Evolutionary conservation across 2,329 filamentous ascomycete species (phyloP), one percentile per base, ranked within the genome.

Genomic region (Diaporthe sp.): DNA sequence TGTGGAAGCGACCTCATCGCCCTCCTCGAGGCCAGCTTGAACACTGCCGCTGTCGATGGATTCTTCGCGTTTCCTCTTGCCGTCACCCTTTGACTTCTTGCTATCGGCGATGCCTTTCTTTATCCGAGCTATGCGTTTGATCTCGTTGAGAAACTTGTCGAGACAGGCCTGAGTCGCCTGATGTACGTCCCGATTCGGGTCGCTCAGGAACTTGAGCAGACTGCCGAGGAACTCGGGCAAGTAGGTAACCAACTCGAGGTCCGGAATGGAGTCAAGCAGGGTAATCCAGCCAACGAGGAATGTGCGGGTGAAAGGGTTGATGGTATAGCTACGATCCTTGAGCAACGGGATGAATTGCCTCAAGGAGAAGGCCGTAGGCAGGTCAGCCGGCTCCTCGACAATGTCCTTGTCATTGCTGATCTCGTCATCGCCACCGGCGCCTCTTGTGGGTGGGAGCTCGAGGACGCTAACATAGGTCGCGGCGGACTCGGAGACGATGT

Each of bases 221-320:
- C 96, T 97, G 35, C 92, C 94, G 1, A 99, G 87, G 80, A 99
- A 99, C 67, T 96, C 95, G 1, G 97, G 97, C 33, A 99, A 86
- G 82, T 95, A 97, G 4, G 94, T 93, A 50, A 99, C 96, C 28
- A 99, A 91, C 83, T 99, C 97, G 55, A 99, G 87, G 81, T 99
- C 97, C 0, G 97, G 97, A 78, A 99, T 98, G 1, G 96, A 98
- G 82, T 99, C 97, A 28, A 99, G 88, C 22, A 99, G 85, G 5
- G 94, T 97, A 74, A 99, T 95, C 97, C 97, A 99, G 42, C 95
- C 95, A 3, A 99, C 97, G 19, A 99, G 88, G 80, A 99, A 99
- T 19, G 95, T 97, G 68, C 97, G 90, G 4, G 96, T 98, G 81
- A 97, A 98, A 0, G 97, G 96, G 80, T 97, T 98, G 75, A 97